These are phyloP conservation scores for Prunella vulgaris DNA, from an alignment of 257 asterid genomes.

Conservation along the genomic window DNA sequence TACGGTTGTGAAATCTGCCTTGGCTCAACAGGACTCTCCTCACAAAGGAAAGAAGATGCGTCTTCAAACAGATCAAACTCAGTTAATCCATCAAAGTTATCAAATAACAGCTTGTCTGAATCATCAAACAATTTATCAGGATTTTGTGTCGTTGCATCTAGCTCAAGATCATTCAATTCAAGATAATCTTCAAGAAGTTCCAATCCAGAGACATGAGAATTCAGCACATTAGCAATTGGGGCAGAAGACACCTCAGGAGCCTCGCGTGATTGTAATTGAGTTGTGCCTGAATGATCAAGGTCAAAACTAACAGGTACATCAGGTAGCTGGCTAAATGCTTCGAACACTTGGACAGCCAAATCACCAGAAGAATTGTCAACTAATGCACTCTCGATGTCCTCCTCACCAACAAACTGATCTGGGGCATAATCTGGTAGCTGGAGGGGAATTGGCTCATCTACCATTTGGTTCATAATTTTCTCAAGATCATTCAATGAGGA, in stretches of 20 bases:
- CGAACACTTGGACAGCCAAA: slow-evolving; percentile 19
- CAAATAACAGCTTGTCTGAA: slow-evolving; percentile 32
- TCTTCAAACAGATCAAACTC: slow-evolving; percentile 63
- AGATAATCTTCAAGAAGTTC: slow-evolving; percentile 69
- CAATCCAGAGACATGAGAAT: slow-evolving; percentile 27
- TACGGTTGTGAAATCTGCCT: slow-evolving; percentile 32
- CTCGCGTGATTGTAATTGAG: slow-evolving; percentile 40
- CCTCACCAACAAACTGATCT: slow-evolving; percentile 36
- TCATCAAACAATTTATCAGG: slow-evolving; percentile 24
- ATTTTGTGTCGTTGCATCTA: slow-evolving; percentile 31
- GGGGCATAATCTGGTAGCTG: slow-evolving; percentile 24
- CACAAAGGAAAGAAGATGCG: slow-evolving; percentile 33
- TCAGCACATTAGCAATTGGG: slow-evolving; percentile 16
- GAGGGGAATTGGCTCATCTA: slow-evolving; percentile 31
- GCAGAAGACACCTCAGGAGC: slow-evolving; percentile 58
- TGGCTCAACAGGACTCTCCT: slow-evolving; percentile 30
- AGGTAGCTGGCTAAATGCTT: slow-evolving; percentile 24
- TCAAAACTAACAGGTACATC: slow-evolving; percentile 37
- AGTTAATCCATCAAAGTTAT: slow-evolving; percentile 43
- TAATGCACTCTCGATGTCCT: slow-evolving; percentile 37
- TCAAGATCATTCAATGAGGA: slow-evolving; percentile 43
- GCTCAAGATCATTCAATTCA: slow-evolving; percentile 73
- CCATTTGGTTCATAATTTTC: slow-evolving; percentile 44
- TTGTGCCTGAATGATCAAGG: slow-evolving; percentile 34
- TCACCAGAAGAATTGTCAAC: slow-evolving; percentile 38